These are phyloP conservation scores for Ceratopteris richardii DNA, from an alignment of 75 land plant species.

Conservation along the genomic window DNA sequence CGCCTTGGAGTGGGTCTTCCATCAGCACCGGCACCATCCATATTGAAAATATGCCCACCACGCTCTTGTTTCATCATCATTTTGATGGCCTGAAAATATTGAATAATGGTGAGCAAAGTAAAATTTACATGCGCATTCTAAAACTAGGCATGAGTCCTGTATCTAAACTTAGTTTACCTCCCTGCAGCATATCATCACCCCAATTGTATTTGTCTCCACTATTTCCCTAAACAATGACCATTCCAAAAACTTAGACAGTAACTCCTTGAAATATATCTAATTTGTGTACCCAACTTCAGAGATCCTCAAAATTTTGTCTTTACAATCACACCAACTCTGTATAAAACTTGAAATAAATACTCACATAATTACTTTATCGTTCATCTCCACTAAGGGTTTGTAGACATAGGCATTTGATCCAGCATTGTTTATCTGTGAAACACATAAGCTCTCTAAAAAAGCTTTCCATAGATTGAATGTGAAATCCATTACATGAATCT, in stretches of 20 bases:
- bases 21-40: conserved; percentile 99
- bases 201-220: conserved; percentile 89
- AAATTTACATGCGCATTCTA: not conserved
- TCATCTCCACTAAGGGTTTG: conserved; percentile 76
- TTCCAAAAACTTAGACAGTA: not conserved
- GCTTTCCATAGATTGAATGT: no score
- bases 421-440: conserved; percentile 90
- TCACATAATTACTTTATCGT: conserved; percentile 94
- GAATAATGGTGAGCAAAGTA: no score
- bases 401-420: conserved; percentile 98
- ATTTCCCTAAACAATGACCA: conserved; percentile 57
- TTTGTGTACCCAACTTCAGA: no score
- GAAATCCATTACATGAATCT: no score
- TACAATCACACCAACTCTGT: no score
- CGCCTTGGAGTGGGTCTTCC: conserved; percentile 97
- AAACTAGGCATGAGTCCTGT: not conserved
- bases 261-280: no score
- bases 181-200: conserved; percentile 95
- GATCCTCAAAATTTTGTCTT: no score
- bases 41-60: conserved; percentile 95
- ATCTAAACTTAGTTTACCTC: conserved; percentile 47
- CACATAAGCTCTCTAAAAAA: conserved; percentile 4
- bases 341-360: conserved; percentile 6
- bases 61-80: conserved; percentile 75
- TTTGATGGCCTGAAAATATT: conserved; percentile 67